phyloP scores from a whole-genome alignment of 2,329 filamentous ascomycete species.

The Colletotrichum sp. region DNA sequence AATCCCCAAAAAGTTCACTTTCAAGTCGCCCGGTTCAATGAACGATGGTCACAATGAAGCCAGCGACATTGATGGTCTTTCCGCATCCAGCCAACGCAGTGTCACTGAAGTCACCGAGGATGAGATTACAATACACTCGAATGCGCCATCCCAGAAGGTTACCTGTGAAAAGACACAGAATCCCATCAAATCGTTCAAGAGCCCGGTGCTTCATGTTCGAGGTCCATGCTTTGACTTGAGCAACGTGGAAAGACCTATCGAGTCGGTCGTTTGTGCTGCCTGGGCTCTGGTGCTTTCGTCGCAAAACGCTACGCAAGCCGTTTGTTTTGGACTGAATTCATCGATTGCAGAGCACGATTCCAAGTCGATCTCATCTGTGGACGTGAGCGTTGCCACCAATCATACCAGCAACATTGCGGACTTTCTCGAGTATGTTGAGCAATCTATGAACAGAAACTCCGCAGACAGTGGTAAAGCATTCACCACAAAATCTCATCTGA shows the following conservation, averaged over 20 bases:
- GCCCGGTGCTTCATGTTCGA: background rate
- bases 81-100: background rate
- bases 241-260: background rate
- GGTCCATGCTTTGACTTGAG: background rate
- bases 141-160: background rate
- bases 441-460: background rate
- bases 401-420: background rate
- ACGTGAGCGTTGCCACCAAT: background rate
- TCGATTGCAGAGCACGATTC: fast-evolving
- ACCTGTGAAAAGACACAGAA: background rate
- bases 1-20: background rate
- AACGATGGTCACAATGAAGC: background rate
- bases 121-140: background rate
- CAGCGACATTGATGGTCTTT: background rate
- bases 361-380: background rate
- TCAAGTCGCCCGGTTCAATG: background rate
- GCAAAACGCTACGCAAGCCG: background rate
- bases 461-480: fast-evolving
- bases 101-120: background rate
- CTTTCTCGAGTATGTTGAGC: background rate
- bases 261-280: background rate
- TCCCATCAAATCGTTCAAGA: fast-evolving
- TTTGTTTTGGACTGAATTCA: background rate
- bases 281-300: constrained; percentile 2
- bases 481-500: too few relatives aligned